phyloP scores from a whole-genome alignment of 2,329 filamentous ascomycete species.

The Apiospora arundinis region DNA sequence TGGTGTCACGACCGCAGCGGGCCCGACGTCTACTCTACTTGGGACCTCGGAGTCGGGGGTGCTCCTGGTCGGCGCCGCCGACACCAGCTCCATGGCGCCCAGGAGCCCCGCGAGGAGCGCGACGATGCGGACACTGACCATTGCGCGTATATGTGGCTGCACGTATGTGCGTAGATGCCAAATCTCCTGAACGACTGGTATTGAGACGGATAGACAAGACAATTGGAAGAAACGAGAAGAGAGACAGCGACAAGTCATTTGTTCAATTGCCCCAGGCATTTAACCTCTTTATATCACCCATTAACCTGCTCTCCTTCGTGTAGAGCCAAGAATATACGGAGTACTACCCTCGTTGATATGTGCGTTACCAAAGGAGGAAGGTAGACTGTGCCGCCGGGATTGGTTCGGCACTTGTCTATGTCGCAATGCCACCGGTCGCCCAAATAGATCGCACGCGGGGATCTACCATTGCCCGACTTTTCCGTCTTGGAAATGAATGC shows the following conservation, averaged over 20 bases:
- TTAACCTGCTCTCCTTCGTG: too few species aligned
- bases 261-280: background rate
- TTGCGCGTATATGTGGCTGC: background rate
- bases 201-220: background rate
- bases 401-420: slow-evolving; percentile 1
- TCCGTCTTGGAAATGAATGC: background rate
- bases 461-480: background rate
- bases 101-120: slow-evolving; percentile 12
- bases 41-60: background rate
- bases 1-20: slow-evolving; percentile 28
- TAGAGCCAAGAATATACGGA: background rate
- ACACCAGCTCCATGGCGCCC: background rate
- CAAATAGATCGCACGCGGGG: background rate
- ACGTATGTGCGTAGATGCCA: background rate
- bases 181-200: background rate
- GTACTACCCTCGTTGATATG: background rate
- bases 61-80: slow-evolving; percentile 7
- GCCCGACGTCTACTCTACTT: background rate
- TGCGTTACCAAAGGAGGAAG: background rate
- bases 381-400: background rate
- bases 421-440: background rate
- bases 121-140: background rate
- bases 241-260: background rate
- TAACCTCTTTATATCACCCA: background rate
- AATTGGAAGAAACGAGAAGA: background rate